phyloP scores from a whole-genome alignment of 2,329 filamentous ascomycete genomes.

The Fusarium sulawesiense region DNA sequence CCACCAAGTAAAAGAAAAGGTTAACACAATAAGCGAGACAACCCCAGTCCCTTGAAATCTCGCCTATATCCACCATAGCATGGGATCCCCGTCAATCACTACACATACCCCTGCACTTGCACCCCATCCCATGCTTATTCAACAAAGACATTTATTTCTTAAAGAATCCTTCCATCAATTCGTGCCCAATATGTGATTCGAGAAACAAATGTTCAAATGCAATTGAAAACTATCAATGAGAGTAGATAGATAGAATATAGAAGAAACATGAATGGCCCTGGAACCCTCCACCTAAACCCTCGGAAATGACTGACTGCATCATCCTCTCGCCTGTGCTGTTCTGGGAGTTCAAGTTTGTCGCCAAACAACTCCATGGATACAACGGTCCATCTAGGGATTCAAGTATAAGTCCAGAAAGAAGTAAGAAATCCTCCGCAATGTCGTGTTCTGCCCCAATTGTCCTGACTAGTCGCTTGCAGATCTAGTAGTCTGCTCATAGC shows the following conservation, averaged over 20 bases:
- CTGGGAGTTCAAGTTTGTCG: conserved; percentile 31
- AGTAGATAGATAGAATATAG: conserved; percentile 22
- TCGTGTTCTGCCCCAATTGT: not conserved
- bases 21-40: conserved; percentile 1
- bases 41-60: conserved; percentile 28
- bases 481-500: conserved; percentile 34
- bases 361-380: conserved; percentile 34
- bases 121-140: conserved; percentile 25
- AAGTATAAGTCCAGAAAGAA: conserved; percentile 22
- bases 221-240: conserved; percentile 31
- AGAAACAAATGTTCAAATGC: conserved; percentile 10
- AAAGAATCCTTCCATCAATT: not conserved
- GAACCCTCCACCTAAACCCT: conserved; percentile 5
- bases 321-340: conserved; percentile 40
- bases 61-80: conserved; percentile 9
- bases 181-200: conserved; percentile 5
- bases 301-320: conserved; percentile 41
- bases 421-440: conserved; percentile 11
- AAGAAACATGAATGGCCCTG: conserved; percentile 13
- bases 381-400: conserved; percentile 36
- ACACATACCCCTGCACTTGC: conserved; percentile 19
- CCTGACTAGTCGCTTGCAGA: not conserved
- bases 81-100: conserved; percentile 30
- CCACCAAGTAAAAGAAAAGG: conserved; percentile 13
- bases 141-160: conserved; percentile 13